Percentiles rank a stretch among this genome's conserved stretches.
Conservation (phyloP, 2,329 filamentous ascomycete species). For the Neofusicoccum parvum region DNA sequence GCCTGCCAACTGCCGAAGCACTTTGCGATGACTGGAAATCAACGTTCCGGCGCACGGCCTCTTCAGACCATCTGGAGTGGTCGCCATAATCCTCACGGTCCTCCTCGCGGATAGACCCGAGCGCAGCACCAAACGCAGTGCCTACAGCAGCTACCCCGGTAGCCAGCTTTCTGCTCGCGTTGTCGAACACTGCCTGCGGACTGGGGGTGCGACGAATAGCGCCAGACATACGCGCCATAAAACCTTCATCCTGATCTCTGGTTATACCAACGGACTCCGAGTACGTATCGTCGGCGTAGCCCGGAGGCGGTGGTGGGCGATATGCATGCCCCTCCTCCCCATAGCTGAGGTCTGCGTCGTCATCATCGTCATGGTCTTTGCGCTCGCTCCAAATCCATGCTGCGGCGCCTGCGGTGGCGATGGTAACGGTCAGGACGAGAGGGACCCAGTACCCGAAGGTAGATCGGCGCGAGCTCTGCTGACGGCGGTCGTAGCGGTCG, state of each 20-base stretch:
- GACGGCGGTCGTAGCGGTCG: conserved; percentile 61
- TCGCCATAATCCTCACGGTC: conserved; percentile 79
- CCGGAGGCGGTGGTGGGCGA: conserved; percentile 27
- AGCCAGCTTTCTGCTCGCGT: conserved; percentile 76
- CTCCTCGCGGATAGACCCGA: conserved; percentile 83
- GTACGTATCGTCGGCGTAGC: conserved; percentile 25
- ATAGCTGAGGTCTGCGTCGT: conserved; percentile 31
- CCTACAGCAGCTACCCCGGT: conserved; percentile 83
- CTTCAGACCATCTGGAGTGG: conserved; percentile 89
- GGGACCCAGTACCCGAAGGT: conserved; percentile 86
- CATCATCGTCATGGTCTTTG: conserved; percentile 64
- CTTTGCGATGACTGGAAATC: conserved; percentile 41
- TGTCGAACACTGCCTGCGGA: conserved; percentile 85
- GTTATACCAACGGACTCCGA: conserved; percentile 18
- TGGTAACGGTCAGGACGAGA: conserved; percentile 79
- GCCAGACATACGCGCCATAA: conserved; percentile 77
- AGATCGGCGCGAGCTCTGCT: conserved; percentile 52
- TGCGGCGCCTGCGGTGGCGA: conserved; percentile 81
- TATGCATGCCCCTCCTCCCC: conserved; percentile 7
- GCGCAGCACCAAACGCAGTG: conserved; percentile 76
- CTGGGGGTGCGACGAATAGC: conserved; percentile 80
- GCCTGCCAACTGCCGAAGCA: conserved; percentile 34
- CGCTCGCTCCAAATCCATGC: conserved; percentile 96
- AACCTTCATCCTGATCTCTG: conserved; percentile 50
- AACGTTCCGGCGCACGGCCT: conserved; percentile 65